Evolutionary conservation across 164 flowering plant species (phyloP).

Genomic region (Vitis vinifera): DNA sequence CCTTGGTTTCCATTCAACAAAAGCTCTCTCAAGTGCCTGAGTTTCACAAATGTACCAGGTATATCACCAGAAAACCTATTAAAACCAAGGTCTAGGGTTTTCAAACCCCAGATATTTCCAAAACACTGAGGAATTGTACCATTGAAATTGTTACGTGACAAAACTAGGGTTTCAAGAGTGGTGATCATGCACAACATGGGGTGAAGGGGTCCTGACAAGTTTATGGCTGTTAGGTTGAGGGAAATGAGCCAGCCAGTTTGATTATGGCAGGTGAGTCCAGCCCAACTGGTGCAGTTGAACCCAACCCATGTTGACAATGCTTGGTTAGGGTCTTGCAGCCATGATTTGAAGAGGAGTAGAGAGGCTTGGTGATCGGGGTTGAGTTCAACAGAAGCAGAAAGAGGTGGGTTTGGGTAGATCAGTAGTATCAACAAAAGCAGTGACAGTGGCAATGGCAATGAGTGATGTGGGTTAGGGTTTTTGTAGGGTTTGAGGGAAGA

Average conservation of each 20-base stretch:
- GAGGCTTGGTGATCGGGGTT: constrained; percentile 47
- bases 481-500: neutral
- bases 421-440: constrained; percentile 7
- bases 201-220: constrained; percentile 60
- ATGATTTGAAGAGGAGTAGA: constrained; percentile 52
- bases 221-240: constrained; percentile 39
- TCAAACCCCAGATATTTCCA: constrained; percentile 36
- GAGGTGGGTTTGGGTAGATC: neutral
- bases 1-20: constrained; percentile 42
- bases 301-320: constrained; percentile 53
- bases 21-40: constrained; percentile 42
- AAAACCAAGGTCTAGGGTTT: constrained; percentile 52
- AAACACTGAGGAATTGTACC: constrained; percentile 67
- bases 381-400: constrained; percentile 21
- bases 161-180: constrained; percentile 39
- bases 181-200: constrained; percentile 56
- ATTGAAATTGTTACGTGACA: constrained; percentile 50
- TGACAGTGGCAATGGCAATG: neutral
- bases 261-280: constrained; percentile 58
- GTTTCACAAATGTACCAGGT: constrained; percentile 42
- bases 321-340: constrained; percentile 46
- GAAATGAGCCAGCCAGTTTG: constrained; percentile 53
- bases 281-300: constrained; percentile 55
- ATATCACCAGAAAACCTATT: constrained; percentile 54
- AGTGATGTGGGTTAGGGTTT: constrained; percentile 8